These are phyloP conservation scores for Earliella scabrosa DNA, from an alignment of 1,284 basidiomycete species.

Conservation along the genomic window DNA sequence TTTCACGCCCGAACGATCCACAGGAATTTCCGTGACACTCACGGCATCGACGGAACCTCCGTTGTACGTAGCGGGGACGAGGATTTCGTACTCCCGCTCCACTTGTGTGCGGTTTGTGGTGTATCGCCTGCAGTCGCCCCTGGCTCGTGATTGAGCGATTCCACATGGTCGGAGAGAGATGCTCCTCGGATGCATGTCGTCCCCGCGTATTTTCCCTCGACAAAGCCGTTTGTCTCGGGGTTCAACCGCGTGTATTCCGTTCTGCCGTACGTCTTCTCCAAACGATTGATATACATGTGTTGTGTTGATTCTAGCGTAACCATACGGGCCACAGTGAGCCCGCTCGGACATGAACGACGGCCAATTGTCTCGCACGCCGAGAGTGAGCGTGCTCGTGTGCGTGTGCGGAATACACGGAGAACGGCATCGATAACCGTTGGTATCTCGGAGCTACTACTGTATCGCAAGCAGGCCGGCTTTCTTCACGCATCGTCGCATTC, in stretches of 20 bases:
- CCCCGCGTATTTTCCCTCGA: background rate
- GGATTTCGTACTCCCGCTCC: conserved; percentile 2
- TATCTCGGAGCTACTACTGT: background rate
- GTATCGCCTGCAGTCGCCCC: background rate
- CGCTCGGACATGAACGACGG: background rate
- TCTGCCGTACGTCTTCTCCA: too few relatives aligned
- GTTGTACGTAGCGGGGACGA: background rate
- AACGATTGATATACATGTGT: too few relatives aligned
- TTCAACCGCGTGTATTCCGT: background rate
- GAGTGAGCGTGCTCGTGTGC: too few relatives aligned
- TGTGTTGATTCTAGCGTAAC: background rate
- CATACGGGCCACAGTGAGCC: background rate
- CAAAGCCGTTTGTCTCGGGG: background rate
- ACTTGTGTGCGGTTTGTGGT: conserved; percentile 1
- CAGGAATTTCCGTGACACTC: conserved; percentile 10
- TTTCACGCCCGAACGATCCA: background rate
- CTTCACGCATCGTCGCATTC: background rate
- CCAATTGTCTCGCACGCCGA: background rate
- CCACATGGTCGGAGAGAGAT: background rate
- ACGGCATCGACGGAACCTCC: conserved; percentile 12
- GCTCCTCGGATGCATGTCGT: background rate
- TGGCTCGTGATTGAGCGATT: background rate
- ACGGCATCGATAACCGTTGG: background rate
- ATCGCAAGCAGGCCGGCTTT: too few relatives aligned
- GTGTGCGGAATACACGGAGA: too few relatives aligned